Evolutionary conservation across 1,284 basidiomycete genomes (phyloP), one percentile per base, ranked within the genome.

Genomic region (Albatrellus sp.): DNA sequence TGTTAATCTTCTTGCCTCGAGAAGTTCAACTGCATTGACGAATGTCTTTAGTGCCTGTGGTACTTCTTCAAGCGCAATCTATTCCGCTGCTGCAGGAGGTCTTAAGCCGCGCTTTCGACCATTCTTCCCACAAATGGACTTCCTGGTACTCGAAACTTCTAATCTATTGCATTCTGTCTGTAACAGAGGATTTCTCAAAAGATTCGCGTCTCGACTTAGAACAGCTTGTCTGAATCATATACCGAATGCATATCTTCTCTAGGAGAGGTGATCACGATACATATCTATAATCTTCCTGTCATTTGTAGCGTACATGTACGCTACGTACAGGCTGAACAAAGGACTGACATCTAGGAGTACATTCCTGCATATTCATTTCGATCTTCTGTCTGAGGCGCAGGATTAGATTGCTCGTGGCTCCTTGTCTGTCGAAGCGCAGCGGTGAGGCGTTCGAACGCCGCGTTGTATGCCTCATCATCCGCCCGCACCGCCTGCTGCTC

Each of bases 51-150:
- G 85, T 89, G 85, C 59, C 57, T 89, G 53, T 87, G 59, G 61
- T 90, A 89, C 68, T 86, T 80, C 71, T 75, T 89, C 69, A 84
- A 73, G 62, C 75, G 86, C 51, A 88, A 88, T 63, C 62, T 90
- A 39, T 90, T 89, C 76, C 70, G 81, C 51, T 82, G 71, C 62
- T 90, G 81, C 75, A 72, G 86, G 55, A 73, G 70, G 57, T 85
- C 81, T 57, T 88, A 65, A 66, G 46, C 8, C 10, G n/a, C 10
- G 20, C 34, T 14, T 41, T 17, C 14, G 24, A 12, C 7, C 37
- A 11, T 30, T 28, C 29, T 34, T 34, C 28, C 31, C 42, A 24
- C 3, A 24, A 7, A 24, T 24, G n/a, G n/a, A n/a, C n/a, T n/a
- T n/a, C n/a, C n/a, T n/a, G n/a, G n/a, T 24, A 24, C 24, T 24